Base-by-base conservation (phyloP, 2,329 filamentous ascomycete genomes). In the Cryphonectria carpinicola region DNA sequence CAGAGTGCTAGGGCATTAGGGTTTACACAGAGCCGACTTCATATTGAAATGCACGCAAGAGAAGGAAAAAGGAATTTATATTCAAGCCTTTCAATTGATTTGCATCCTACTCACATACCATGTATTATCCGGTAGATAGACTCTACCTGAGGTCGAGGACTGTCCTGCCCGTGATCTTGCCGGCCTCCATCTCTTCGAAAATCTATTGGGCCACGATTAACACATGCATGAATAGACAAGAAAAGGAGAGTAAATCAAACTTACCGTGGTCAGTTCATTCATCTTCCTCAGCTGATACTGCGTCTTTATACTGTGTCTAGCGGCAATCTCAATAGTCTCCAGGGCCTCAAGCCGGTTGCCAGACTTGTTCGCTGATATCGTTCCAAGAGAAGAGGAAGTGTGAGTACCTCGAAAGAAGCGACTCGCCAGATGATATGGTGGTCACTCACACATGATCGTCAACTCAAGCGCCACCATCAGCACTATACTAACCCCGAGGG, bases 271-370 rank as follows among this genome's bases (percentile, higher is more conserved):
- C n/a, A 66, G 25, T 7, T 66, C 49, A 0, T 46, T 32, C 65
- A 66, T 58, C 14, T 66, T 66, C 32, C 28, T 66, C 22, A 66
- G 52, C 35, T 58, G 22, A 41, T 66, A 66, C 13, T 58, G 49
- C 32, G 65, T 66, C 65, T 66, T 66, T 35, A 66, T 66, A 13
- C 65, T 52, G 25, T 66, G 37, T 35, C 65, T 66, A 14, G 65
- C 49, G 3, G 65, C 65, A 41, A 66, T 66, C 10, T 66, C 65
- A 22, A 66, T 35, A 25, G 65, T n/a, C 37, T 66, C 65, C 6
- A 66, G 43, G 8, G 65, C 52, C 13, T 66, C 65, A 58, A 66
- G 65, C 17, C 65, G 52, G 49, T 58, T 66, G n/a, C 65, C 65
- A 2, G 65, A 66, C n/a, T 66, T 66, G 35, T 58, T 58, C 49